Conservation (phyloP, 2,329 filamentous ascomycete genomes). For the Akanthomyces lecanii region DNA sequence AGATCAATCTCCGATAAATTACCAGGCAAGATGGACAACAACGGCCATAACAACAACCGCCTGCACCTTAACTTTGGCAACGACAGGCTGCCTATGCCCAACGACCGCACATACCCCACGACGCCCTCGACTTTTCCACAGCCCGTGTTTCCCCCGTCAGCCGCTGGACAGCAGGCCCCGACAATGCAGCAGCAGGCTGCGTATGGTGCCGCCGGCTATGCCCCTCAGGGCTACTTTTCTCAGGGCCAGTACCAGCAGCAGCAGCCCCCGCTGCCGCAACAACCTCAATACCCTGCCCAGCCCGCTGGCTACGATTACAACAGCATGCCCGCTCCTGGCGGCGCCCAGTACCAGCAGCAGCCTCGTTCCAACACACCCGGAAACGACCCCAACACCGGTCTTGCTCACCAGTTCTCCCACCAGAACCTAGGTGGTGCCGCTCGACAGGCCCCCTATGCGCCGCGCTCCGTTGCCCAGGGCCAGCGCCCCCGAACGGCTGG, state of each 20-base stretch:
- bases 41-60: constrained; percentile 56
- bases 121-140: constrained; percentile 96
- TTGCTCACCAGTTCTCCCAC: constrained; percentile 94
- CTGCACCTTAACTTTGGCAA: constrained; percentile 65
- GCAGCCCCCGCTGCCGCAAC: constrained; percentile 42
- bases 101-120: constrained; percentile 72
- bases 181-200: constrained; percentile 38
- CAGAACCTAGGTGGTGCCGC: constrained; percentile 80
- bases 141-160: constrained; percentile 59
- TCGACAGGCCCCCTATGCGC: constrained; percentile 64
- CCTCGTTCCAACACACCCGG: constrained; percentile 52
- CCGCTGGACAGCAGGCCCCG: constrained; percentile 24
- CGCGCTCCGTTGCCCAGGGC: constrained; percentile 62
- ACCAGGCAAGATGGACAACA: constrained; percentile 44
- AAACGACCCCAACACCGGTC: constrained; percentile 82
- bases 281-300: constrained; percentile 41
- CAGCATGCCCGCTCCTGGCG: constrained; percentile 37
- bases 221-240: constrained; percentile 38
- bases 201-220: constrained; percentile 33
- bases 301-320: constrained; percentile 45
- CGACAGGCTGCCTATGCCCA: constrained; percentile 55
- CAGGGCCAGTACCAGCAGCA: constrained; percentile 59
- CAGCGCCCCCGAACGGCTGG: constrained; percentile 84
- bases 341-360: constrained; percentile 43
- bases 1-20: neutral